Evolutionary conservation across 352 stramenopile genomes (phyloP).

Genomic region (Globisporangium ultimum): DNA sequence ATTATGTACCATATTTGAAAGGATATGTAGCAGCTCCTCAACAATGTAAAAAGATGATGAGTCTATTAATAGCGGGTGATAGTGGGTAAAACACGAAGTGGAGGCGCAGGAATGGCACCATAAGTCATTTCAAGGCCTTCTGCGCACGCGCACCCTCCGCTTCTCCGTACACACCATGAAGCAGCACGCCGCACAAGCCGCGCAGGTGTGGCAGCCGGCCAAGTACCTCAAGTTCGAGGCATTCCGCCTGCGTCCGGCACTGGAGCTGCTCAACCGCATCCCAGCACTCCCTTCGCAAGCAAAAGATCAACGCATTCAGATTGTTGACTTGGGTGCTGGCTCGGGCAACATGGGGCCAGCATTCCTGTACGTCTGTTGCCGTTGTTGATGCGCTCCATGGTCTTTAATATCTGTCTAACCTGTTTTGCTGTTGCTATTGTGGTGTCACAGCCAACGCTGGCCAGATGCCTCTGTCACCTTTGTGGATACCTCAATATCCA

Average conservation of each 20-base stretch:
- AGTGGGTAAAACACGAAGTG: not conserved
- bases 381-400: not conserved
- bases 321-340: conserved; percentile 64
- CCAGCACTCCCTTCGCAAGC: conserved; percentile 15
- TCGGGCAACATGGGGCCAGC: conserved; percentile 67
- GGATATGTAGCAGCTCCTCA: not conserved
- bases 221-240: conserved; percentile 67
- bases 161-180: conserved; percentile 4
- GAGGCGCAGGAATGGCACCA: not conserved
- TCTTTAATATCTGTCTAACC: not conserved
- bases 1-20: not conserved
- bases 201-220: conserved; percentile 49
- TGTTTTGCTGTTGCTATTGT: not conserved
- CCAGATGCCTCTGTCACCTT: conserved; percentile 45
- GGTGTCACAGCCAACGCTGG: conserved; percentile 38
- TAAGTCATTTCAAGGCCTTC: not conserved
- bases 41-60: not conserved
- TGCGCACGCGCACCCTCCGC: not conserved
- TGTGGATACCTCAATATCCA: conserved; percentile 57
- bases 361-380: conserved; percentile 41
- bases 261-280: conserved; percentile 56
- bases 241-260: conserved; percentile 50
- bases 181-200: conserved; percentile 17
- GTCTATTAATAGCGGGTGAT: not conserved
- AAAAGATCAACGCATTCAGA: conserved; percentile 17